Evolutionary conservation across 2,329 filamentous ascomycete genomes (phyloP).

Genomic region (Pseudodiploospora longispora): DNA sequence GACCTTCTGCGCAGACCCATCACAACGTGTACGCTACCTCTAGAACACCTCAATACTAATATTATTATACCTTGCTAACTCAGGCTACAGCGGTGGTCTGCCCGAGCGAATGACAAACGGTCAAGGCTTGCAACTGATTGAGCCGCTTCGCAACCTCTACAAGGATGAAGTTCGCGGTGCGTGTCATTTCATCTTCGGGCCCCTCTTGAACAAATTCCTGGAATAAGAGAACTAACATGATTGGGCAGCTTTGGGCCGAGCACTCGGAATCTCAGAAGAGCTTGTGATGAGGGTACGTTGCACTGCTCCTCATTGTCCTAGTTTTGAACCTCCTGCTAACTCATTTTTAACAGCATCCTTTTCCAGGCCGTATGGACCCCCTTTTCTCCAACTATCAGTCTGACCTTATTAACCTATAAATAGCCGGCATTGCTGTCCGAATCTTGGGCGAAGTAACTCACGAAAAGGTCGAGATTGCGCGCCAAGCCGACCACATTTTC

Average conservation of each 20-base stretch:
- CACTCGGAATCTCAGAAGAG: conserved; percentile 24
- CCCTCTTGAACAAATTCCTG: conserved; percentile 27
- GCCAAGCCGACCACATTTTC: conserved; percentile 72
- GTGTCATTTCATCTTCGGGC: conserved; percentile 14
- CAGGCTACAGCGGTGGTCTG: conserved; percentile 43
- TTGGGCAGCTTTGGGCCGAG: conserved; percentile 16
- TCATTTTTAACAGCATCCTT: too few species aligned
- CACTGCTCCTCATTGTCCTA: too few species aligned
- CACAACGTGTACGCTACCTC: conserved; percentile 45
- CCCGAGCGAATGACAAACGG: conserved; percentile 46
- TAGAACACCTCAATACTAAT: too few species aligned
- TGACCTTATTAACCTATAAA: conserved; percentile 11
- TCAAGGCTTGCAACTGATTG: conserved; percentile 5
- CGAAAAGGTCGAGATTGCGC: conserved; percentile 69
- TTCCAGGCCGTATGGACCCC: background rate
- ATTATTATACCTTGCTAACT: too few species aligned
- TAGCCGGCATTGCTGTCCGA: conserved; percentile 54
- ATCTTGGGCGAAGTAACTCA: conserved; percentile 79
- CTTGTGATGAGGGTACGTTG: conserved; percentile 16
- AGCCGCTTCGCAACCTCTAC: conserved; percentile 36
- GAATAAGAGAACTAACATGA: conserved; percentile 33
- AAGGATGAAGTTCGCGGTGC: conserved; percentile 59
- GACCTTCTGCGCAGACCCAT: background rate
- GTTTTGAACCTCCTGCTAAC: background rate
- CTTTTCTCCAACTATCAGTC: conserved; percentile 25